Percentiles rank a stretch among this genome's conserved stretches.
phyloP scores from a whole-genome alignment of 176 grass and related monocot genomes.

The Musa troglodytarum region DNA sequence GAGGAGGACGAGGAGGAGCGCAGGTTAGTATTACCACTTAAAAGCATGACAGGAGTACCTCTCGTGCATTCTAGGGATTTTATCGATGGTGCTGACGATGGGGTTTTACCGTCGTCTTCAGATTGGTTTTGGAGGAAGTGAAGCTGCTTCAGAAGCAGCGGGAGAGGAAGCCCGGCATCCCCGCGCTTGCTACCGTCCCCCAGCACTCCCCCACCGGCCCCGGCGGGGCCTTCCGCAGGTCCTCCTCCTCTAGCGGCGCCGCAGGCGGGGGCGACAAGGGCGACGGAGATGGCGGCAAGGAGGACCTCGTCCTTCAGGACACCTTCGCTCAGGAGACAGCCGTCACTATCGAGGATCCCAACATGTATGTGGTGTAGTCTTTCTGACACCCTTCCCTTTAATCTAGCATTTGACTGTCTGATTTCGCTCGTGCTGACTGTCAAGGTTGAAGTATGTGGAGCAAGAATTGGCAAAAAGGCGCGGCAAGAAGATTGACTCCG shows the following conservation, averaged over 20 bases:
- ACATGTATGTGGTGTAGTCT: conserved; percentile 40
- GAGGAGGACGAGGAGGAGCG: conserved; percentile 6
- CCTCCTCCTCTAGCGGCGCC: conserved; percentile 24
- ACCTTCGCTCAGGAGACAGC: conserved; percentile 99
- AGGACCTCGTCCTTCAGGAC: conserved; percentile 83
- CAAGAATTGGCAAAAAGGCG: conserved; percentile 67
- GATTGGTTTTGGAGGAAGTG: conserved; percentile 9
- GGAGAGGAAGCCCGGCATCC: conserved; percentile 29
- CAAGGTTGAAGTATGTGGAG: conserved; percentile 94
- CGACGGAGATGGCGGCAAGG: conserved; percentile 27
- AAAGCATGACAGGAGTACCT: no score
- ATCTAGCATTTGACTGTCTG: not conserved
- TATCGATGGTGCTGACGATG: not conserved
- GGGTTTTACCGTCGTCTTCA: not conserved
- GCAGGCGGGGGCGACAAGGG: conserved; percentile 2
- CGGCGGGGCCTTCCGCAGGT: conserved; percentile 9
- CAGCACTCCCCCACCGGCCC: conserved; percentile 8
- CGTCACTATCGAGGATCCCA: conserved; percentile 86
- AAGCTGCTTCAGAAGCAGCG: conserved; percentile 28
- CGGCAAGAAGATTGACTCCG: conserved; percentile 58
- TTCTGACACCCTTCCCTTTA: not conserved
- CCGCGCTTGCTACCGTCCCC: conserved; percentile 18
- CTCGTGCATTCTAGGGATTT: not conserved
- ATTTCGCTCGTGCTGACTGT: not conserved
- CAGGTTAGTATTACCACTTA: not conserved